phyloP scores from a whole-genome alignment of 352 stramenopile species.

The Phytophthora tubulina region DNA sequence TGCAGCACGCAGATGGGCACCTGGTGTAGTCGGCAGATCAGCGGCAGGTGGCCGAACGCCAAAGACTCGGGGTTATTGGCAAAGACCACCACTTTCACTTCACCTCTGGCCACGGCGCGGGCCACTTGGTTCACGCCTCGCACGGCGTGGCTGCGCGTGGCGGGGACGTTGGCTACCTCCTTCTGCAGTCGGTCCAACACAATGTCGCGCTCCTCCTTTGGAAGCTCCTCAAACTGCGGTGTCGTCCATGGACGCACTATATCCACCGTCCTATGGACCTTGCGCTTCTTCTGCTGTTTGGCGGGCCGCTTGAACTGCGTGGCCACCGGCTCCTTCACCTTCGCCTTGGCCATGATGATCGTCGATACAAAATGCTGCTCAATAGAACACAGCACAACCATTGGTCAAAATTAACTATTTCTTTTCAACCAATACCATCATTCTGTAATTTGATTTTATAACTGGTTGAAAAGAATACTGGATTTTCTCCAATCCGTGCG shows the following conservation, averaged over 20 bases:
- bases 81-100: constrained; percentile 74
- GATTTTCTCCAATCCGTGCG: constrained; percentile 27
- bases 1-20: constrained; percentile 80
- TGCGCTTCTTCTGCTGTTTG: constrained; percentile 34
- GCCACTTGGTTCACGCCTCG: constrained; percentile 72
- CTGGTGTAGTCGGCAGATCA: constrained; percentile 72
- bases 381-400: neutral
- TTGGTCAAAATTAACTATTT: constrained; percentile 18
- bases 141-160: constrained; percentile 45
- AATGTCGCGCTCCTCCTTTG: constrained; percentile 82
- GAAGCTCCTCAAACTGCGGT: constrained; percentile 67
- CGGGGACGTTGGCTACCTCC: constrained; percentile 49
- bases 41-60: constrained; percentile 68
- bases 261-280: constrained; percentile 18
- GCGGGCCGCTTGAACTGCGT: constrained; percentile 40
- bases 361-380: constrained; percentile 12
- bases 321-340: constrained; percentile 33
- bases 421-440: constrained; percentile 2
- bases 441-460: neutral
- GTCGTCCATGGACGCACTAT: constrained; percentile 54
- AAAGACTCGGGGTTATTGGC: constrained; percentile 69
- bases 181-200: constrained; percentile 79
- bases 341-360: constrained; percentile 26
- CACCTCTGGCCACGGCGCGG: constrained; percentile 44
- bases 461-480: neutral